Evolutionary conservation across 495 filamentous ascomycete genomes (phyloP).

Genomic region (Aspergillus nanangensis): DNA sequence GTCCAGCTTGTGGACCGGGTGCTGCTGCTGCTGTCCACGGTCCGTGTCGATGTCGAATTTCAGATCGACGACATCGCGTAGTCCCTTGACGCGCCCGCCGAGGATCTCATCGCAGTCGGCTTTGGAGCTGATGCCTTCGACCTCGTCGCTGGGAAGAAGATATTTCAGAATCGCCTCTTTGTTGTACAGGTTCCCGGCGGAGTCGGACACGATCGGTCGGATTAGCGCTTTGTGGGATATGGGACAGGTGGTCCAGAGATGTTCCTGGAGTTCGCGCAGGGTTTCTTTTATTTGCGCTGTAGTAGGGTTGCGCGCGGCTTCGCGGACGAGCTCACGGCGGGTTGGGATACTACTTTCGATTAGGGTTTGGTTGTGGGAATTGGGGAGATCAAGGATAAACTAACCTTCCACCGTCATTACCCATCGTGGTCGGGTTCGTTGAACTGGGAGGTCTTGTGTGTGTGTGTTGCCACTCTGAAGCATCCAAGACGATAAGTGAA

Average conservation of each 20-base stretch:
- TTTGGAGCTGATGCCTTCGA: conserved; percentile 44
- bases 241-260: conserved; percentile 83
- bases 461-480: background rate
- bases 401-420: conserved; percentile 86
- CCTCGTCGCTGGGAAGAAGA: conserved; percentile 62
- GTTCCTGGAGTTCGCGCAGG: conserved; percentile 72
- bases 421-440: too few relatives aligned
- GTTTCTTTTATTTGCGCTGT: conserved; percentile 89
- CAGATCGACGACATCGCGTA: conserved; percentile 87
- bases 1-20: conserved; percentile 30
- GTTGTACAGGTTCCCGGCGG: conserved; percentile 82
- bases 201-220: conserved; percentile 79
- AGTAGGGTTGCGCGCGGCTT: conserved; percentile 73
- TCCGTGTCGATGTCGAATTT: conserved; percentile 62
- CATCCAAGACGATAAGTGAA: too few relatives aligned
- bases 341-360: conserved; percentile 67
- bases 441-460: too few relatives aligned
- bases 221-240: conserved; percentile 72
- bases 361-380: background rate
- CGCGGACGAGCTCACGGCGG: conserved; percentile 90
- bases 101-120: conserved; percentile 63
- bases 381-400: conserved; percentile 3
- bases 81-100: conserved; percentile 66
- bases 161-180: conserved; percentile 86
- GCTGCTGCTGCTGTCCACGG: conserved; percentile 22